Conservation (phyloP, 2,329 filamentous ascomycete species). For the Diaporthe velutina region DNA sequence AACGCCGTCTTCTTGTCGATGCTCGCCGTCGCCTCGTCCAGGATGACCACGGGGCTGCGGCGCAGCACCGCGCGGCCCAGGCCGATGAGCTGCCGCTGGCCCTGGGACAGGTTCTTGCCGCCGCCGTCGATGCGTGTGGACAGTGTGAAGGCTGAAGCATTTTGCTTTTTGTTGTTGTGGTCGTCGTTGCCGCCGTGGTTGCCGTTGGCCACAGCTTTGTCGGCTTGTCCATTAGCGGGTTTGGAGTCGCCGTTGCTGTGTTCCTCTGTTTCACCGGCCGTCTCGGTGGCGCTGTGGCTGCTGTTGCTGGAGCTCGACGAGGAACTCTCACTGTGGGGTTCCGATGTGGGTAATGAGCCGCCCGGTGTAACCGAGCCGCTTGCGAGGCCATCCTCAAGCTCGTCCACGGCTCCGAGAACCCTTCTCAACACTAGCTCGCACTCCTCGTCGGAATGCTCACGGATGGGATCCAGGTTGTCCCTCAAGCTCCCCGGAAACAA, state of each 20-base stretch:
- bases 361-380: slow-evolving; percentile 28
- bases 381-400: slow-evolving; percentile 30
- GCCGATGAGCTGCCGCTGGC: slow-evolving; percentile 72
- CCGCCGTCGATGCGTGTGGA: slow-evolving; percentile 68
- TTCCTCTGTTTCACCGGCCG: background rate
- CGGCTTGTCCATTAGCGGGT: slow-evolving; percentile 35
- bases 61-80: slow-evolving; percentile 72
- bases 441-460: slow-evolving; percentile 66
- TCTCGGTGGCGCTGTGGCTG: slow-evolving; percentile 23
- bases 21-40: slow-evolving; percentile 76
- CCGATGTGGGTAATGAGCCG: slow-evolving; percentile 27
- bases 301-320: slow-evolving; percentile 33
- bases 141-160: slow-evolving; percentile 54
- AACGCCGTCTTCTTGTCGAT: slow-evolving; percentile 72
- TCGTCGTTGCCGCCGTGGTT: slow-evolving; percentile 60
- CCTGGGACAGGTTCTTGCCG: slow-evolving; percentile 73
- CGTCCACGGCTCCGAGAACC: slow-evolving; percentile 63
- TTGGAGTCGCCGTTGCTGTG: slow-evolving; percentile 32
- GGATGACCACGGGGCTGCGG: slow-evolving; percentile 69
- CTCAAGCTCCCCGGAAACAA: slow-evolving; percentile 70
- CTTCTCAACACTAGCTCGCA: slow-evolving; percentile 67
- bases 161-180: slow-evolving; percentile 40
- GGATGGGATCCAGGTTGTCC: slow-evolving; percentile 78
- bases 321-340: slow-evolving; percentile 11
- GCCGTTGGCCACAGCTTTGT: background rate